Conservation (phyloP, 2,329 filamentous ascomycete species). For the Xylariaceae sp. region DNA sequence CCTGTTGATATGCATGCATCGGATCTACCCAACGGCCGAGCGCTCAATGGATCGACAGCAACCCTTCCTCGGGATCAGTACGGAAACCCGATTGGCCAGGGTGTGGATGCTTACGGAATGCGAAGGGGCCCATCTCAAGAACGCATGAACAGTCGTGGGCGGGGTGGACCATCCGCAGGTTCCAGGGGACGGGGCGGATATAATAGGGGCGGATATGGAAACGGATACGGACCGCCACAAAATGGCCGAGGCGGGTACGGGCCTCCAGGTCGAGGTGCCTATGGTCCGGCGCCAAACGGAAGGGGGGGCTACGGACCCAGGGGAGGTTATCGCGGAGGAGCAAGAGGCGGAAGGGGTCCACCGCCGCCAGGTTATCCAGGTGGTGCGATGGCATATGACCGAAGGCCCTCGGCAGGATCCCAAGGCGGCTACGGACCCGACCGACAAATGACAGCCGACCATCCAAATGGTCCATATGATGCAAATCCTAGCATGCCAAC, state of each 20-base stretch:
- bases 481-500: slow-evolving; percentile 38
- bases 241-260: slow-evolving; percentile 48
- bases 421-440: slow-evolving; percentile 31
- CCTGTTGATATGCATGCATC: slow-evolving; percentile 39
- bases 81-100: slow-evolving; percentile 53
- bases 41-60: slow-evolving; percentile 40
- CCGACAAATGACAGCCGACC: slow-evolving; percentile 38
- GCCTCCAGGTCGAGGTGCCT: slow-evolving; percentile 42
- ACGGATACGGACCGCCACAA: slow-evolving; percentile 42
- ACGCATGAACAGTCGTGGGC: slow-evolving; percentile 51
- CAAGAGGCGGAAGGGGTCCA: slow-evolving; percentile 16
- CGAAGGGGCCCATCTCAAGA: slow-evolving; percentile 47
- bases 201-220: slow-evolving; percentile 40
- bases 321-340: slow-evolving; percentile 11
- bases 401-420: slow-evolving; percentile 27
- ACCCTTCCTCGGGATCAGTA: slow-evolving; percentile 56
- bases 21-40: slow-evolving; percentile 36
- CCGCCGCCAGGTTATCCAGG: slow-evolving; percentile 48
- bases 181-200: slow-evolving; percentile 53
- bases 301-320: slow-evolving; percentile 34
- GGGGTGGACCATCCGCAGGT: slow-evolving; percentile 49
- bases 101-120: slow-evolving; percentile 45
- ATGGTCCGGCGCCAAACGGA: slow-evolving; percentile 37
- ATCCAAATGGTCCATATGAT: slow-evolving; percentile 36
- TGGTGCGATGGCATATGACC: slow-evolving; percentile 34